phyloP scores from a whole-genome alignment of 345 rosid genomes.

The Salix purpurea region DNA sequence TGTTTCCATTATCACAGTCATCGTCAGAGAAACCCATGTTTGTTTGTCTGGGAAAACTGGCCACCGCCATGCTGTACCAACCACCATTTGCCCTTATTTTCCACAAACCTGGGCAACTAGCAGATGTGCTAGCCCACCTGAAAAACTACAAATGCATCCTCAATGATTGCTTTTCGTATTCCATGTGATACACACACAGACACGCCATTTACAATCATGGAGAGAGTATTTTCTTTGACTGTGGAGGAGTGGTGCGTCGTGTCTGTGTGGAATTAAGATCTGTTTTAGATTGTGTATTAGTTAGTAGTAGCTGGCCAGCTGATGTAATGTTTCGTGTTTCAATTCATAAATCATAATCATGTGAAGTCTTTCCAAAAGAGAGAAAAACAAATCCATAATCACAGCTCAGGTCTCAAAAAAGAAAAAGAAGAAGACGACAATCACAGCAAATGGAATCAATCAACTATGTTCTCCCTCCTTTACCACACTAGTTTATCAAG shows the following conservation, averaged over 20 bases:
- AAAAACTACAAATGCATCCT: no score
- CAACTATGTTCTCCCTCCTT: no score
- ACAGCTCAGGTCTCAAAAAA: no score
- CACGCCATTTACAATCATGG: not conserved
- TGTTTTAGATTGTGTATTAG: not conserved
- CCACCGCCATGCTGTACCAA: not conserved
- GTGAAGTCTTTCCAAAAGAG: no score
- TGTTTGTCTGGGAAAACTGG: slow-evolving; percentile 13
- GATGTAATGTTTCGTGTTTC: not conserved
- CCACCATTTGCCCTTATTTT: not conserved
- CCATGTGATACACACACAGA: not conserved
- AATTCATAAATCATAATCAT: not conserved
- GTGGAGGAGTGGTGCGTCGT: not conserved
- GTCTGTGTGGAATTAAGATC: not conserved
- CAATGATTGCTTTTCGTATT: not conserved
- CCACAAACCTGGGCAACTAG: not conserved
- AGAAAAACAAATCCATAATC: no score
- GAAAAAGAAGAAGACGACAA: no score
- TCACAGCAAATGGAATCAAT: no score
- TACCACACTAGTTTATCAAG: no score
- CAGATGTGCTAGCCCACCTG: no score
- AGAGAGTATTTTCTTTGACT: not conserved
- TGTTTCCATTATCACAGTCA: not conserved
- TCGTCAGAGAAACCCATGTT: slow-evolving; percentile 7
- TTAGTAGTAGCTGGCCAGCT: not conserved